These are phyloP conservation scores for Knufia fluminis DNA, from an alignment of 2,329 filamentous ascomycete species.

Conservation along the genomic window DNA sequence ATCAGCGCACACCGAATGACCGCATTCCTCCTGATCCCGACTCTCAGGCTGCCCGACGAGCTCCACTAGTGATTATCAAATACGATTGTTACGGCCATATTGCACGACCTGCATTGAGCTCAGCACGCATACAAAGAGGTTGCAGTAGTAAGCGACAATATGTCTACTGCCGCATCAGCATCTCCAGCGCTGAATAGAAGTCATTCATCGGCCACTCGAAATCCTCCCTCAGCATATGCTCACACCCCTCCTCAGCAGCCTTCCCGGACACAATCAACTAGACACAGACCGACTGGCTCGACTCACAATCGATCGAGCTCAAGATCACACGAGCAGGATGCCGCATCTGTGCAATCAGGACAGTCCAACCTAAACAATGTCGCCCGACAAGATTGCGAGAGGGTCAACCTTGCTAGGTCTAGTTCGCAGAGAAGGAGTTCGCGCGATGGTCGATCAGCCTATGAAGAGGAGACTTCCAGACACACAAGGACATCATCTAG, in stretches of 20 bases:
- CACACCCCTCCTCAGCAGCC: slow-evolving; percentile 34
- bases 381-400: slow-evolving; percentile 64
- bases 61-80: background rate
- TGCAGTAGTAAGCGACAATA: slow-evolving; percentile 14
- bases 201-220: slow-evolving; percentile 37
- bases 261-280: slow-evolving; percentile 39
- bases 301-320: slow-evolving; percentile 30
- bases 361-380: slow-evolving; percentile 43
- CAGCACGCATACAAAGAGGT: background rate
- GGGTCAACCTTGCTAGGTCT: slow-evolving; percentile 54
- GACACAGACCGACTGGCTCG: slow-evolving; percentile 32
- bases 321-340: slow-evolving; percentile 33
- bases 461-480: slow-evolving; percentile 49
- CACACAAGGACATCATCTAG: slow-evolving; percentile 33
- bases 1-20: too few species aligned
- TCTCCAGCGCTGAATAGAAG: slow-evolving; percentile 41
- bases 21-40: slow-evolving; percentile 1
- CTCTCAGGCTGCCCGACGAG: background rate
- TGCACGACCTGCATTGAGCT: background rate
- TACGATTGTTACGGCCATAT: background rate
- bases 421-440: slow-evolving; percentile 53
- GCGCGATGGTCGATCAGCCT: slow-evolving; percentile 47
- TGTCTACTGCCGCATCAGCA: slow-evolving; percentile 40
- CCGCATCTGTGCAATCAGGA: slow-evolving; percentile 38
- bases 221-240: slow-evolving; percentile 35